Evolutionary conservation across 371 early-diverging fungal genomes (phyloP), one percentile per base, ranked within the genome.

Genomic region (Choanephora cucurbitarum): DNA sequence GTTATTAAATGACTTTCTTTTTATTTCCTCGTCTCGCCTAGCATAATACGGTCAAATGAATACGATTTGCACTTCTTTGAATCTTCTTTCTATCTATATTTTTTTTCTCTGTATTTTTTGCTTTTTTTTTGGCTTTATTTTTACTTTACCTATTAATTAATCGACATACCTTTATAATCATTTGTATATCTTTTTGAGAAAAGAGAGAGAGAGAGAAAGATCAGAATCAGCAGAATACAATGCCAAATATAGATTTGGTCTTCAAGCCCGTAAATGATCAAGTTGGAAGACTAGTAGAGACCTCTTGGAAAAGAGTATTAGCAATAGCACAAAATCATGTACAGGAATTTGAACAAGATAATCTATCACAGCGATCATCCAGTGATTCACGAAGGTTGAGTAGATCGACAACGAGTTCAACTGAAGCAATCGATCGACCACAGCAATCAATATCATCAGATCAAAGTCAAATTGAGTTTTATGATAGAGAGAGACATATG

Each of bases 401-500:
- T 11, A 50, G 52, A 21, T 57, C 41, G 8, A 49, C 43, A 15
- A 32, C 24, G 8, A 45, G 37, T 24, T 58, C 44, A 17, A 44
- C 19, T 17, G 51, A 34, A 22, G 18, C 24, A 42, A 49, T 17
- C 43, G 39, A 44, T 22, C 24, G 21, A 5, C 28, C 15, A 58
- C 14, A 18, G 46, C n/a, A 44, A 40, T 10, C 23, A 37, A 39
- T 37, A 15, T 43, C 13, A 43, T 45, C 39, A 39, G 51, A 50
- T 45, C 37, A 49, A 32, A 52, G 49, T 24, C 54, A 49, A 14
- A 40, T 48, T 28, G 58, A 53, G 19, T 58, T 58, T 40, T 65
- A 65, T 44, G 52, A 60, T n/a, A 41, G 66, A 24, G 66, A 66
- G 42, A 66, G 66, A 19, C 57, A 60, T 19, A 66, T 66, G 61